Evolutionary conservation across 495 filamentous ascomycete species (phyloP), one percentile per base, ranked within the genome.

Genomic region (Trichoderma erinaceum): DNA sequence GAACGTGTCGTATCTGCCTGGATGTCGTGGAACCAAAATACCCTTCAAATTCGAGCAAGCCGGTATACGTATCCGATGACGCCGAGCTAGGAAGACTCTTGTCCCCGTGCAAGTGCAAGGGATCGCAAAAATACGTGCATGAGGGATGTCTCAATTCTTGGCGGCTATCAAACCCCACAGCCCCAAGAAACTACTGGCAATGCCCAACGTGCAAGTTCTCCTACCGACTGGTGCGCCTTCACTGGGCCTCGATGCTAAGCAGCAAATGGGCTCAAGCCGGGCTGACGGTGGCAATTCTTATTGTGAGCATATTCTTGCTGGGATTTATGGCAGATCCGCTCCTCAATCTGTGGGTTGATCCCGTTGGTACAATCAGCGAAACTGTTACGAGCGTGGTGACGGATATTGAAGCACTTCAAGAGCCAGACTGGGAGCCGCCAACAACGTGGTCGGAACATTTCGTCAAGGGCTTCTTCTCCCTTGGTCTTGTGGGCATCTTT

Each of bases 291-390:
- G 43, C 78, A 15, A 90, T 97, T 69, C 80, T 96, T 63, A 41
- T 92, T 15, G 67, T 88, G 44, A 83, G 87, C 58, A 79, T 96
- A 38, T 97, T 93, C 71, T 7, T 92, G 2, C 84, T 96, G 69
- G 93, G 93, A 66, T 97, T 97, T 72, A 78, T 97, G 74, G 93
- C 92, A 69, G 94, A 97, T 79, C 93, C 93, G 13, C 92, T 98
- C 71, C 90, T 99, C 74, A 90, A 90, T 69, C 79, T 96, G 23
- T 96, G 92, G 80, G 75, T 94, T 18, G 92, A 96, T 73, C 91
- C 92, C 0, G 77, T 88, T 66, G 73, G 83, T 71, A 77, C 74
- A 58, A 69, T 82, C 64, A 68, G 73, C 63, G 82, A 83, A 32
- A 68, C 75, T 3, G 75, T 83, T 32, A 69, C 71, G 41, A 78